Conservation (phyloP, 78 protist genomes). For the Chrysochromulina tobinii region DNA sequence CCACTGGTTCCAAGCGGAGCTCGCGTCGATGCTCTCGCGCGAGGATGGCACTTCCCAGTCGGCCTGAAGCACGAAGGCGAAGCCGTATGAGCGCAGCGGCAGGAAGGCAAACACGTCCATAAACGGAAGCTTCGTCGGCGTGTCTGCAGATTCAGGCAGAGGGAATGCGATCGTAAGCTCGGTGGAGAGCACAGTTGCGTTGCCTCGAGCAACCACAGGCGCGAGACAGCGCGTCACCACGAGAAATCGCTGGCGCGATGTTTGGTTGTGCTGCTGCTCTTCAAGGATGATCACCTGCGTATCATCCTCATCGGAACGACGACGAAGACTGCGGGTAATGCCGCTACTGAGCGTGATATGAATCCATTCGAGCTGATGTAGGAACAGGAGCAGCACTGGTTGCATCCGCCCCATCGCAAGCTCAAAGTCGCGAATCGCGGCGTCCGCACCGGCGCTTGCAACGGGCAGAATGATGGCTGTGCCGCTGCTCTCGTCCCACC, state of each 20-base stretch:
- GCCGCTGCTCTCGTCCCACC: not conserved
- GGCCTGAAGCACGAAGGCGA: slow-evolving; percentile 54
- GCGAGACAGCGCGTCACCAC: too few relatives aligned
- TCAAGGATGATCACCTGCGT: too few relatives aligned
- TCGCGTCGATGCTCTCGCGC: slow-evolving; percentile 53
- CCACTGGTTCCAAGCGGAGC: slow-evolving; percentile 45
- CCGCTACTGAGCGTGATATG: too few relatives aligned
- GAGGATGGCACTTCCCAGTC: slow-evolving; percentile 55
- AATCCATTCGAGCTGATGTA: not conserved
- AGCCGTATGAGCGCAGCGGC: slow-evolving; percentile 56
- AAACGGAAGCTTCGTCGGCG: too few relatives aligned
- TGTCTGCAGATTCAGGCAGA: too few relatives aligned
- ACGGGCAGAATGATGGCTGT: slow-evolving; percentile 33
- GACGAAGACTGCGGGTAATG: too few relatives aligned
- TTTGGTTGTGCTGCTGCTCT: too few relatives aligned
- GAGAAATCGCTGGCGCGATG: too few relatives aligned
- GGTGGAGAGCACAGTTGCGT: too few relatives aligned
- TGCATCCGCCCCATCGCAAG: not conserved
- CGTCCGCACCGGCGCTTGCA: not conserved
- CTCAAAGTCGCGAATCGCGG: not conserved
- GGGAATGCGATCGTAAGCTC: too few relatives aligned
- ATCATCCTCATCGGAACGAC: too few relatives aligned
- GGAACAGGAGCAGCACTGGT: not conserved
- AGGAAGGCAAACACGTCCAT: slow-evolving; percentile 53
- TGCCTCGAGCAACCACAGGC: too few relatives aligned